Evolutionary conservation across 495 filamentous ascomycete species (phyloP), one percentile per base, ranked within the genome.

Genomic region (Terfezia claveryi): DNA sequence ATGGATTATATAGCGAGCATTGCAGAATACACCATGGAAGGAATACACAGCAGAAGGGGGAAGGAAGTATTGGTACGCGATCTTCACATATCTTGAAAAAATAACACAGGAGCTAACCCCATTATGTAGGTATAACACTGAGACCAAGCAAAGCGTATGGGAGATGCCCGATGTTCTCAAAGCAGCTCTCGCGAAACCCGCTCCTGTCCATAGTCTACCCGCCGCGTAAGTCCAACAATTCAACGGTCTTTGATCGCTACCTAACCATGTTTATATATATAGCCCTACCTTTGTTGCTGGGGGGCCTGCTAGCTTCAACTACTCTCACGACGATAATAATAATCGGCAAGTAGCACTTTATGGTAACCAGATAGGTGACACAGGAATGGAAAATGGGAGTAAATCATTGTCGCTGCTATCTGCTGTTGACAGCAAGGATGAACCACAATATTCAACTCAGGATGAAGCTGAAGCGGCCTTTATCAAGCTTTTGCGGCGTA

Each of bases 391-490:
- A 59, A 57, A 50, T 57, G 62, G 36, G 65, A 65, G 57, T 46
- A 57, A 23, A 53, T 65, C 50, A 59, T 62, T 37, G 56, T 59
- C 23, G 56, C 57, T 46, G 55, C 64, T 52, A 53, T 62, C 58
- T 46, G 63, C 65, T 51, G 59, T 51, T 51, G 61, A 63, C 54
- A 57, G 61, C 23, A 79, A 73, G 62, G 77, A 76, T 62, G 86
- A 93, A 44, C 85, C 87, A 14, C 83, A 89, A 59, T 99, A 91
- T 63, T 73, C 77, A 23, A 84, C 82, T 2, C 73, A 79, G 51
- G 89, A 96, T 66, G 88, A 96, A 69, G 92, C 88, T 8, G 92
- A 95, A 65, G 82, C 80, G 27, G 91, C 92, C 4, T 99, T 95
- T 62, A 78, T 84, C 60, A 95, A 94, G 65, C 76, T 96, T 57